These are phyloP conservation scores for Pancytospora philotis DNA, from an alignment of 371 early-diverging fungal genomes.

Conservation along the genomic window DNA sequence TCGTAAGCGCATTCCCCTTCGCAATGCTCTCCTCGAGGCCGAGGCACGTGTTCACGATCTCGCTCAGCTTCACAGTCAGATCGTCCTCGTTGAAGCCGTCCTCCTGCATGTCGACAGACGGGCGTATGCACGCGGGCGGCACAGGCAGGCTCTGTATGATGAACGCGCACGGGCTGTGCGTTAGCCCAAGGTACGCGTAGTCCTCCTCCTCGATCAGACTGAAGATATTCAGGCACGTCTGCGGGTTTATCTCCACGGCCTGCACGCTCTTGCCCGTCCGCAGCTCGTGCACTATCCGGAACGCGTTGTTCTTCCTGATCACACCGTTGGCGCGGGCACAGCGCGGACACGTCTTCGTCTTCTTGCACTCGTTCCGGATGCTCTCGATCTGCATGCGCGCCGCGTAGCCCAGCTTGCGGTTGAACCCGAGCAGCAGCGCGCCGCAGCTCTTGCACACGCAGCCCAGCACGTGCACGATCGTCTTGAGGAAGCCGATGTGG, in stretches of 20 bases:
- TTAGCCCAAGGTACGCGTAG: constrained; percentile 74
- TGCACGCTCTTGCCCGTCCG: constrained; percentile 70
- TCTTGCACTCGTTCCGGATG: constrained; percentile 75
- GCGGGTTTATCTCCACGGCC: constrained; percentile 75
- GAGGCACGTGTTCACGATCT: constrained; percentile 87
- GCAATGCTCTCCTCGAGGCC: constrained; percentile 83
- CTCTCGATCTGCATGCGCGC: constrained; percentile 66
- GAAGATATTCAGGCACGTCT: constrained; percentile 72
- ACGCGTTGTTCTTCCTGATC: constrained; percentile 56
- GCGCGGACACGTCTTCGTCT: constrained; percentile 71
- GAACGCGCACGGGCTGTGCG: constrained; percentile 94
- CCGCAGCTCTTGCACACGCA: constrained; percentile 88
- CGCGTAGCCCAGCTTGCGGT: constrained; percentile 64
- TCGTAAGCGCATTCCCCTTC: constrained; percentile 71
- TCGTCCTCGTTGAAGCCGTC: constrained; percentile 82
- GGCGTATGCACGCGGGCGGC: constrained; percentile 92
- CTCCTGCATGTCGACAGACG: constrained; percentile 90
- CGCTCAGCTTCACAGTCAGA: constrained; percentile 81
- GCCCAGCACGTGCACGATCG: constrained; percentile 85
- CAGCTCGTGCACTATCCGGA: constrained; percentile 56
- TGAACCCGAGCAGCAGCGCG: constrained; percentile 73
- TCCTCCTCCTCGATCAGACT: constrained; percentile 82
- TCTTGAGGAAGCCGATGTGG: constrained; percentile 67
- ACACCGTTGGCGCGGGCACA: constrained; percentile 61
- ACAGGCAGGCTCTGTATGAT: constrained; percentile 82